These are phyloP conservation scores for Myxozyma geophila DNA, from an alignment of 805 yeast genomes.

Conservation along the genomic window DNA sequence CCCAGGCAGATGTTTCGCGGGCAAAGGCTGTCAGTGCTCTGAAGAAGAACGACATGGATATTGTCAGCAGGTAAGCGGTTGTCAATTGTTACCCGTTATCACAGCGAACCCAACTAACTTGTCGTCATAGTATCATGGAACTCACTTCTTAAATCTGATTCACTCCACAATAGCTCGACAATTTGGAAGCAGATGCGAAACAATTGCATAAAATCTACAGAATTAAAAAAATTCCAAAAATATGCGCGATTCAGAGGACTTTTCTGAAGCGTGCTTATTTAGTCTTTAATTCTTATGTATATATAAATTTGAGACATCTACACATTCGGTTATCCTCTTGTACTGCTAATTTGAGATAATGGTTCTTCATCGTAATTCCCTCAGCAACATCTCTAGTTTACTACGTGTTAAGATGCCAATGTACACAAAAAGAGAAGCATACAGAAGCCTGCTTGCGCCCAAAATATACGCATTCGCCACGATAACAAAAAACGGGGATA, in stretches of 20 bases:
- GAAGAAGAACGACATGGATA: constrained; percentile 85
- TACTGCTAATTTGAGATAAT: background rate
- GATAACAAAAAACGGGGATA: background rate
- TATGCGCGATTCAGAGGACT: background rate
- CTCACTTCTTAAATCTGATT: constrained; percentile 43
- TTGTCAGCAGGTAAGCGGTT: constrained; percentile 66
- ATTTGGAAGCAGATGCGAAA: background rate
- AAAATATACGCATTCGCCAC: background rate
- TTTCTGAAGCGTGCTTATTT: background rate
- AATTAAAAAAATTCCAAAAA: background rate
- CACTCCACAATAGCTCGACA: background rate
- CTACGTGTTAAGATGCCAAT: background rate
- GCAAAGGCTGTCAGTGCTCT: constrained; percentile 91
- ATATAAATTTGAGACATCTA: constrained; percentile 3
- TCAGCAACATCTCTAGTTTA: too few relatives aligned
- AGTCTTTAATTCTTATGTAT: constrained; percentile 7
- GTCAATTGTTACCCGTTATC: background rate
- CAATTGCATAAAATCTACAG: background rate
- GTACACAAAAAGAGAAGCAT: background rate
- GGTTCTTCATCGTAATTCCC: background rate
- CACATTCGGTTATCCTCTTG: background rate
- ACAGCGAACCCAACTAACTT: background rate
- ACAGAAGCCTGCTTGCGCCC: background rate
- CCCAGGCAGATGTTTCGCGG: constrained; percentile 89
- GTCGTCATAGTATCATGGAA: constrained; percentile 66